Evolutionary conservation across 2,329 filamentous ascomycete species (phyloP).

Genomic region (Aspergillus sclerotialis): DNA sequence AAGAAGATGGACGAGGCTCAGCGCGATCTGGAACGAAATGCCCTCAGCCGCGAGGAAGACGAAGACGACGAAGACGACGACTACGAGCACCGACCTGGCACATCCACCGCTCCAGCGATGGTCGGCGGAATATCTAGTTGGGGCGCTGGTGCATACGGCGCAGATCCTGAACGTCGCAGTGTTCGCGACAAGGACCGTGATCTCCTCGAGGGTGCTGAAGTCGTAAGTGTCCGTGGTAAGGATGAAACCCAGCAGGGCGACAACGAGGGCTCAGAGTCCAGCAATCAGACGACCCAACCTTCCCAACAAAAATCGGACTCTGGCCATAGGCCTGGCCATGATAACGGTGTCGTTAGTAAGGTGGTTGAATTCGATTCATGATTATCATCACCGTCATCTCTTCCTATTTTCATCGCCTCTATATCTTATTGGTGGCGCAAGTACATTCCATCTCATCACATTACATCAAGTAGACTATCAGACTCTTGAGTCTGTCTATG

Average conservation of each 20-base stretch:
- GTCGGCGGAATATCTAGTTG: slow-evolving; percentile 30
- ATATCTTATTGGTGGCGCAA: slow-evolving; percentile 1
- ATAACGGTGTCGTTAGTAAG: slow-evolving; percentile 28
- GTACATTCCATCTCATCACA: no score
- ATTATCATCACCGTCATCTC: slow-evolving; percentile 6
- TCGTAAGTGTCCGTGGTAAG: slow-evolving; percentile 41
- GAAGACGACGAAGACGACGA: slow-evolving; percentile 66
- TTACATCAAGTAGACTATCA: no score
- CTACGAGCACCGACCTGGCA: slow-evolving; percentile 38
- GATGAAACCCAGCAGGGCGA: slow-evolving; percentile 24
- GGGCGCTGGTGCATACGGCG: slow-evolving; percentile 39
- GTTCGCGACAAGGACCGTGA: slow-evolving; percentile 63
- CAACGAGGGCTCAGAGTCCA: slow-evolving; percentile 10
- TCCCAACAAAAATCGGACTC: not conserved
- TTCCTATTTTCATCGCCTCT: not conserved
- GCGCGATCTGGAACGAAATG: slow-evolving; percentile 79
- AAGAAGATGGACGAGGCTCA: slow-evolving; percentile 94
- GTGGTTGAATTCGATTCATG: slow-evolving; percentile 33
- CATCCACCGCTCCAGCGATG: slow-evolving; percentile 18
- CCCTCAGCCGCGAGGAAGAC: slow-evolving; percentile 58
- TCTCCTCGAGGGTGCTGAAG: slow-evolving; percentile 67
- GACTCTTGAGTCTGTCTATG: no score
- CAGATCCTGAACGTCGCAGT: slow-evolving; percentile 56
- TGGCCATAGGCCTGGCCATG: slow-evolving; percentile 7
- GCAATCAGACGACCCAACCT: not conserved